Evolutionary conservation across 805 yeast genomes (phyloP), one percentile per base, ranked within the genome.

Genomic region (Kodamaea hsintzibuensis): DNA sequence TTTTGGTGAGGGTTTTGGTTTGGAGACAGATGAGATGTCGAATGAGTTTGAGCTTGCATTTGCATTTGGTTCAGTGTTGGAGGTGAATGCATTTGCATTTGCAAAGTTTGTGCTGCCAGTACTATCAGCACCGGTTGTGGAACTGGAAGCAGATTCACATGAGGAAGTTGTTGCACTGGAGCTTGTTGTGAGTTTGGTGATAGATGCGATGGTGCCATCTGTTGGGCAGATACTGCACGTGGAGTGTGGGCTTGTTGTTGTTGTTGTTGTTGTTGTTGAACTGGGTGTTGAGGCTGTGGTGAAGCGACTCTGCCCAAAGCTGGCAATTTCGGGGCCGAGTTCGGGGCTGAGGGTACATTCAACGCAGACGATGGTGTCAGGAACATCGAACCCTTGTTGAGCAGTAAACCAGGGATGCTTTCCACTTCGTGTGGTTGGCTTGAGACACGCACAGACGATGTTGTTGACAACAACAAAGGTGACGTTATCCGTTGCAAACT

Each of bases 401-500:
- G 65, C n/a, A 76, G 72, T 7, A 71, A 66, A 9, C 69, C 69
- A 16, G 60, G 62, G 9, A 60, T 55, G 18, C 58, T 42, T 18
- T 42, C 46, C 48, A 13, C 50, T 17, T 33, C 47, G 7, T 38
- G 46, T 7, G 42, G 42, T 16, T 40, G 44, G 25, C 44, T 40
- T 10, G 44, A 16, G n/a, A 40, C 19, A 14, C 44, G 44, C 25
- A 51, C 48, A 54, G 73, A 74, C 42, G 81, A 61, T 19, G 82
- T 59, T 13, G 85, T 81, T 7, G 86, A 80, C 44, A 86, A 72
- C 55, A 85, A 68, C 50, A 85, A 70, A 0, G 90, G 90, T 13
- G 88, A 83, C 0, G 89, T 85, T 54, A 85, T 84, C 37, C 84
- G 67, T 56, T 82, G 80, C 50, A 85, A 67, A 43, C 85, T 85